Evolutionary conservation across 495 filamentous ascomycete species (phyloP), one percentile per base, ranked within the genome.

Genomic region (Rostrohypoxylon terebratum): DNA sequence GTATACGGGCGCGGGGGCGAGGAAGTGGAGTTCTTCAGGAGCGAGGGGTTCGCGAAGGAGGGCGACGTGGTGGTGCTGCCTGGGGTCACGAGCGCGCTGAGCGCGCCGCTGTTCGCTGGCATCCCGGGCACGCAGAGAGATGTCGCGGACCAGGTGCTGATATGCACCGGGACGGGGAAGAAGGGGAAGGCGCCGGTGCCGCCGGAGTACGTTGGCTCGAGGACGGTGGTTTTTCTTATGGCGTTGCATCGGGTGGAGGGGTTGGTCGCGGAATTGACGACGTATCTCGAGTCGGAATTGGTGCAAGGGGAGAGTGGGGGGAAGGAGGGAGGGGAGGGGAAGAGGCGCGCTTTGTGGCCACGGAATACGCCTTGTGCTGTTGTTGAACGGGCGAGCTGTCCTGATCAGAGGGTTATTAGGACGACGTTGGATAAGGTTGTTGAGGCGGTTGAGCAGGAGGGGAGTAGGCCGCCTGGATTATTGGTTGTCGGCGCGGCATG

Each of bases 151-250:
- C 94, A 98, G 79, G 90, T 98, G 1, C 83, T 99, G 16, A 86
- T 99, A 21, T 97, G 95, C 78, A 99, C 96, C 0, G 96, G 96
- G 2, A 98, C 96, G 0, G 96, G 96, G 10, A 86, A 95, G 73
- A 96, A 96, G 82, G 96, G 96, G n/a, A 90, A 87, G 62, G 83
- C 92, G 1, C 93, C 93, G 0, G 83, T 87, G 20, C 93, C 93
- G 44, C 96, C 96, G 0, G 89, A 90, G 69, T 97, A 89, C 76
- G 88, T 94, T 1, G 78, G 81, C 0, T 91, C 87, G 2, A 86
- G 94, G 65, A 99, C 96, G 0, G 92, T 94, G 4, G 91, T 99
- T n/a, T 97, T 98, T 63, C 80, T 99, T 28, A 99, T 99, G 96
- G 92, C 94, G 33, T 81, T 99, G 66, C 96, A 99, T 82, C 87